phyloP scores from a whole-genome alignment of 768 basidiomycete genomes.

The Collybia mongolica region DNA sequence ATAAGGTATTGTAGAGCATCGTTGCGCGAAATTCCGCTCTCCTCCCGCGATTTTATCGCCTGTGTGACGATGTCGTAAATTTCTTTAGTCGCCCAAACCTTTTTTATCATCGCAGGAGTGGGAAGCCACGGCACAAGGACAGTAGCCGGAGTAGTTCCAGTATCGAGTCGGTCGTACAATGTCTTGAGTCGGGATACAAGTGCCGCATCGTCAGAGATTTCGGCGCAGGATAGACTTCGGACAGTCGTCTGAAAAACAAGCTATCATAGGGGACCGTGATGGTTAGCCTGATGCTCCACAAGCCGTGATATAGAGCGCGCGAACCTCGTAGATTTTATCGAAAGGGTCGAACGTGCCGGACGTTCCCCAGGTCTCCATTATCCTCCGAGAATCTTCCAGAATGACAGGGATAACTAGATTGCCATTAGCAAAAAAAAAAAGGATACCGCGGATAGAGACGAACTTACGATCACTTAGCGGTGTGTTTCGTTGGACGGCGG shows the following conservation, averaged over 20 bases:
- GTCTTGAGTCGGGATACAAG: constrained; percentile 60
- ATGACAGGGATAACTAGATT: constrained; percentile 63
- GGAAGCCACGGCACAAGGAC: constrained; percentile 79
- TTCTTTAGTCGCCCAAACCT: constrained; percentile 70
- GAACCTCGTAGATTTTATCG: constrained; percentile 64
- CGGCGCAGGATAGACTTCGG: constrained; percentile 62
- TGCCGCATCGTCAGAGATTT: constrained; percentile 66
- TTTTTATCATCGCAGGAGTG: constrained; percentile 67
- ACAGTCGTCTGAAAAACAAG: constrained; percentile 75
- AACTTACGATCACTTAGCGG: constrained; percentile 58
- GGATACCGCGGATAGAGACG: constrained; percentile 9
- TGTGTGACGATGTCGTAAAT: constrained; percentile 68
- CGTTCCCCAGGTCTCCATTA: constrained; percentile 65
- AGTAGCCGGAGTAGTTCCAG: constrained; percentile 68
- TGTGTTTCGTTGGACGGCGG: constrained; percentile 59
- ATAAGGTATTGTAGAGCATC: constrained; percentile 77
- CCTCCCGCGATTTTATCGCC: constrained; percentile 55
- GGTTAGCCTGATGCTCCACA: constrained; percentile 3
- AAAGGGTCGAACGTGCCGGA: constrained; percentile 73
- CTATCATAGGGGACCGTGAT: constrained; percentile 31
- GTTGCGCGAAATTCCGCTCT: constrained; percentile 54
- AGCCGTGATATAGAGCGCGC: constrained; percentile 14
- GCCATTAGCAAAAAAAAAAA: constrained; percentile 6
- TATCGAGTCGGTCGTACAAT: constrained; percentile 69
- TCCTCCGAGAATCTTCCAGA: constrained; percentile 58